Percentiles rank a stretch among this genome's conserved stretches.
phyloP scores from a whole-genome alignment of 768 basidiomycete genomes.

The Flagelloscypha sp. region DNA sequence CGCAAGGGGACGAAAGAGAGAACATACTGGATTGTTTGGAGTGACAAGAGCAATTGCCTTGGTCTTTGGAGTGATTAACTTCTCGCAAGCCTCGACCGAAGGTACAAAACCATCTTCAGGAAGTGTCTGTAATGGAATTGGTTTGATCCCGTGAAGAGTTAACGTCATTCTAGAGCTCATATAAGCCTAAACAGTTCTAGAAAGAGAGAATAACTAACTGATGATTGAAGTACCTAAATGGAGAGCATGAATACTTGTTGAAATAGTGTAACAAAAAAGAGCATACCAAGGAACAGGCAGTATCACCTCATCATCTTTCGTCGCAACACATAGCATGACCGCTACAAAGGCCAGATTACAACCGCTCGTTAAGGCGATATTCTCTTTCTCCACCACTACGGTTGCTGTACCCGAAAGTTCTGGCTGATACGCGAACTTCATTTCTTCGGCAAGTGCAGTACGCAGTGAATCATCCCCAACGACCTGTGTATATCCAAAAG shows the following conservation, averaged over 20 bases:
- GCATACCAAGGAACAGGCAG: constrained; percentile 62
- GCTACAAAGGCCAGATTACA: constrained; percentile 69
- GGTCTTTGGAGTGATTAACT: constrained; percentile 49
- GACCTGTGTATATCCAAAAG: constrained; percentile 50
- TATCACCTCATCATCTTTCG: constrained; percentile 62
- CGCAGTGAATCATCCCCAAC: constrained; percentile 51
- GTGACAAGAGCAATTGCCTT: constrained; percentile 68
- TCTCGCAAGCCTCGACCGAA: constrained; percentile 37
- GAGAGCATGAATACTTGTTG: neutral
- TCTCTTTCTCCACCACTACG: constrained; percentile 40
- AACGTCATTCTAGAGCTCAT: constrained; percentile 49
- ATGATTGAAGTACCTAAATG: constrained; percentile 55
- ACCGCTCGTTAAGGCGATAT: constrained; percentile 63
- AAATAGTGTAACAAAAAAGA: constrained; percentile 3
- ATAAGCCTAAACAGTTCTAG: constrained; percentile 1
- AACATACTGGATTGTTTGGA: constrained; percentile 65
- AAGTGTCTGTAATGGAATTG: constrained; percentile 45
- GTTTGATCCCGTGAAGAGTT: constrained; percentile 51
- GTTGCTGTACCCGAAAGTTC: no score
- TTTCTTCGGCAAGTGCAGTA: constrained; percentile 48
- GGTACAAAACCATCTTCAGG: constrained; percentile 53
- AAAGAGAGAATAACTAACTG: constrained; percentile 29
- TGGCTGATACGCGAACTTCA: constrained; percentile 42
- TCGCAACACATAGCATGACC: constrained; percentile 54
- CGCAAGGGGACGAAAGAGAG: neutral